Percentiles rank a stretch among this genome's conserved stretches.
Evolutionary conservation across 2,329 filamentous ascomycete species (phyloP).

Genomic region (Anthostomella pinea): DNA sequence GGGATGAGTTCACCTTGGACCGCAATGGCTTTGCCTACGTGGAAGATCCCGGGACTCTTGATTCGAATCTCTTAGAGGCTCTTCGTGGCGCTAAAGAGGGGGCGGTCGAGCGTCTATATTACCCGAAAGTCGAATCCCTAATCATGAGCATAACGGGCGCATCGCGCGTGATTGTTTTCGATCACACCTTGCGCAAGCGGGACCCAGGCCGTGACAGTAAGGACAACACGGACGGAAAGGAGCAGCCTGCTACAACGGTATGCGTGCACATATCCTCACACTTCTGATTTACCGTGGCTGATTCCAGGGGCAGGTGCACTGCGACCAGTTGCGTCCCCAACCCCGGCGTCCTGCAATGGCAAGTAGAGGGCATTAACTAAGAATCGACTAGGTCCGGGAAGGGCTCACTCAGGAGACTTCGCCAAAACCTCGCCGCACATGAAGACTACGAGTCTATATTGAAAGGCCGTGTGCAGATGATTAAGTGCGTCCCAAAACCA

Average conservation of each 20-base stretch:
- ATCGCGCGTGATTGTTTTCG: slow-evolving; percentile 9
- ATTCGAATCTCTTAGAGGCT: background rate
- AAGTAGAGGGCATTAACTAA: too few relatives aligned
- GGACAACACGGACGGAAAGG: slow-evolving; percentile 8
- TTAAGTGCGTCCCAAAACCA: too few relatives aligned
- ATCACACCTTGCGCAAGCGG: slow-evolving; percentile 11
- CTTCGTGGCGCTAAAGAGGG: background rate
- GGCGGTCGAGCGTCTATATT: slow-evolving; percentile 1
- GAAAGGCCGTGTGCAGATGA: slow-evolving; percentile 8
- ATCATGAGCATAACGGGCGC: slow-evolving; percentile 9
- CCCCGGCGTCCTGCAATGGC: too few relatives aligned
- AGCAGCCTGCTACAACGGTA: slow-evolving; percentile 13
- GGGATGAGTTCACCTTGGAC: slow-evolving; percentile 3
- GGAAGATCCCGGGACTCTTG: background rate
- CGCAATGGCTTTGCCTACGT: slow-evolving; percentile 5
- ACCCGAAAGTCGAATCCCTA: slow-evolving; percentile 6
- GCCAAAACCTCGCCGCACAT: background rate
- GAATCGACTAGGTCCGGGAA: slow-evolving; percentile 5
- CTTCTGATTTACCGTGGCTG: background rate
- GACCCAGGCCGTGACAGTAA: slow-evolving; percentile 2
- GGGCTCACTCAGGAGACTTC: slow-evolving; percentile 2
- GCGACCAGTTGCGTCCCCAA: too few relatives aligned
- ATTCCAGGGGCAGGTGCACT: slow-evolving; percentile 6
- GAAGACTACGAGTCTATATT: slow-evolving; percentile 3
- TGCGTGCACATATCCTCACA: background rate